phyloP scores from a whole-genome alignment of 2,329 filamentous ascomycete genomes.

The Alternaria burnsii region DNA sequence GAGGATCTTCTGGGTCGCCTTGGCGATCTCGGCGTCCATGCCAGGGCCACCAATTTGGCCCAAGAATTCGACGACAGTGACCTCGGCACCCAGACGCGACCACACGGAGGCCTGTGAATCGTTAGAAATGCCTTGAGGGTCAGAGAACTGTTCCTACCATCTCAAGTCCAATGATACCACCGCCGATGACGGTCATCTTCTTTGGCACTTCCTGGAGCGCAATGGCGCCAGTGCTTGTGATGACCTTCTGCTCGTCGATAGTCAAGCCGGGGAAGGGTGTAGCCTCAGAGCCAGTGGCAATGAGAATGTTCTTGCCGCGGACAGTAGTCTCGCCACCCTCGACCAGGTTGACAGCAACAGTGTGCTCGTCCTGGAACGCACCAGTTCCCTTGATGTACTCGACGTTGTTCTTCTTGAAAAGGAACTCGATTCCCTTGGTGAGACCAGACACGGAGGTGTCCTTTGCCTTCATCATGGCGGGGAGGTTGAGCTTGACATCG shows the following conservation, averaged over 20 bases:
- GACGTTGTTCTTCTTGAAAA: conserved; percentile 99
- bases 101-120: conserved; percentile 77
- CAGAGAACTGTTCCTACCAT: conserved; percentile 69
- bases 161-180: conserved; percentile 97
- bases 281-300: conserved; percentile 93
- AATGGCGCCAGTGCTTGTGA: conserved; percentile 95
- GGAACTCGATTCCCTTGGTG: conserved; percentile 97
- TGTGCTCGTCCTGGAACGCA: conserved; percentile 86
- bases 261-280: conserved; percentile 96
- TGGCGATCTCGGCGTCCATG: conserved; percentile 95
- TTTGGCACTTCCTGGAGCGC: conserved; percentile 89
- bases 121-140: conserved; percentile 30
- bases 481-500: conserved; percentile 94
- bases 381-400: conserved; percentile 96
- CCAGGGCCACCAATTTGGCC: conserved; percentile 96
- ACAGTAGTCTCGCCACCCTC: conserved; percentile 91
- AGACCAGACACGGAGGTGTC: conserved; percentile 86
- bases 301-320: conserved; percentile 95
- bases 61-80: conserved; percentile 97
- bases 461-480: conserved; percentile 98
- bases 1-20: conserved; percentile 89
- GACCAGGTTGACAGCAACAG: conserved; percentile 86
- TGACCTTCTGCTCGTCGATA: conserved; percentile 96
- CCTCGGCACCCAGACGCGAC: conserved; percentile 91
- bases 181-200: conserved; percentile 96